Conservation (phyloP, 1,284 basidiomycete genomes). For the Marasmius oreades region DNA sequence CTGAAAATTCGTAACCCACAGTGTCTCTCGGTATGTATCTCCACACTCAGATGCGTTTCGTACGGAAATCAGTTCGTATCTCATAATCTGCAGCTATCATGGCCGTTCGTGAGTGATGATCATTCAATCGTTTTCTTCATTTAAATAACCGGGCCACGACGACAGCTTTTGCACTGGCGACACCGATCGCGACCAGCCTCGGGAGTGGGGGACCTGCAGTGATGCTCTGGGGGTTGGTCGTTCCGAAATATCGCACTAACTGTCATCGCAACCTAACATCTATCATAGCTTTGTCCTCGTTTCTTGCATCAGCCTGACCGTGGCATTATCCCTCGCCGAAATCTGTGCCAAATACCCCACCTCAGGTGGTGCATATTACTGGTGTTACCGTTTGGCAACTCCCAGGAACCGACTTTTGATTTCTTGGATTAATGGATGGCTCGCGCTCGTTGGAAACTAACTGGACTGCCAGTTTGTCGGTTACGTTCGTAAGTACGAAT, state of each 20-base stretch:
- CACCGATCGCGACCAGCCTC: conserved; percentile 52
- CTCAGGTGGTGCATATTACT: conserved; percentile 56
- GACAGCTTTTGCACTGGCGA: conserved; percentile 47
- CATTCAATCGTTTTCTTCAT: not conserved
- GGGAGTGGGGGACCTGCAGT: conserved; percentile 48
- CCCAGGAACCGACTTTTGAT: conserved; percentile 37
- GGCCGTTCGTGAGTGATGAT: conserved; percentile 45
- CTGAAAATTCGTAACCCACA: not conserved
- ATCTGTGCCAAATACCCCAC: conserved; percentile 56
- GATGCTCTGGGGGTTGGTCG: conserved; percentile 48
- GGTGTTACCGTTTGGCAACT: conserved; percentile 49
- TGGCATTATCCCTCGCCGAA: conserved; percentile 51
- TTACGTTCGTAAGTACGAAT: conserved; percentile 42
- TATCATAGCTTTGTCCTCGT: conserved; percentile 43
- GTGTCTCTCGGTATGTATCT: not conserved
- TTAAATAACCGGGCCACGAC: conserved; percentile 6
- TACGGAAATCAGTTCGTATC: too few species aligned
- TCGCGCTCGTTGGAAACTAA: conserved; percentile 54
- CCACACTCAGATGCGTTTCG: not conserved
- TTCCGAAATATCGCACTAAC: not conserved
- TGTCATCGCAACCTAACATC: not conserved
- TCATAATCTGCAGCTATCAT: conserved; percentile 38
- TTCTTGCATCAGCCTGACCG: conserved; percentile 38
- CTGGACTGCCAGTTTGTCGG: conserved; percentile 51
- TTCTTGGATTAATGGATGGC: conserved; percentile 58